Conservation (phyloP, 2,329 filamentous ascomycete species). For the Curvularia sp. region DNA sequence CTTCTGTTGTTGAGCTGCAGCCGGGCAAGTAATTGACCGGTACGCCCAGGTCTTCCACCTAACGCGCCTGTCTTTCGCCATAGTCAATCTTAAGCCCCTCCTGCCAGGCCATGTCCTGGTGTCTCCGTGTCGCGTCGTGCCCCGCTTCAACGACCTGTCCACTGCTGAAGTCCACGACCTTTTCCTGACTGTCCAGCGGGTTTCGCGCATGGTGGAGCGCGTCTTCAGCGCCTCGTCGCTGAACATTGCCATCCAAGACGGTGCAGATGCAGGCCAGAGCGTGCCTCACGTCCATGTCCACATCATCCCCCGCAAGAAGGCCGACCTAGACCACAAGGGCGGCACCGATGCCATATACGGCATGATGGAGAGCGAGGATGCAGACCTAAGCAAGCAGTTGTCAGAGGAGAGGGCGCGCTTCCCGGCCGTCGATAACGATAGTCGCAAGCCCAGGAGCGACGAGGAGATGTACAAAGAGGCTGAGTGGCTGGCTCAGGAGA, state of each 20-base stretch:
- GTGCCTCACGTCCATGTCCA: constrained; percentile 94
- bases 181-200: constrained; percentile 83
- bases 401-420: constrained; percentile 65
- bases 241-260: constrained; percentile 96
- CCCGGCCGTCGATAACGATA: constrained; percentile 71
- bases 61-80: constrained; percentile 79
- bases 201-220: constrained; percentile 75
- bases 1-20: constrained; percentile 1
- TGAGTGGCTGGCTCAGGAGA: constrained; percentile 46
- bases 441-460: constrained; percentile 68
- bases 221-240: constrained; percentile 74
- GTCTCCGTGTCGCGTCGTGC: constrained; percentile 73
- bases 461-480: constrained; percentile 72
- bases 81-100: constrained; percentile 95
- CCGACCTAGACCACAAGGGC: constrained; percentile 64
- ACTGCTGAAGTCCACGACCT: constrained; percentile 79
- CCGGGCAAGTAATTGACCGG: constrained; percentile 8
- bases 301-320: constrained; percentile 75
- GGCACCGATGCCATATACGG: constrained; percentile 80
- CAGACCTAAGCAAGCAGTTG: constrained; percentile 77
- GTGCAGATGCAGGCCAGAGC: constrained; percentile 87
- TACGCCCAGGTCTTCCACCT: constrained; percentile 78
- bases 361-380: constrained; percentile 82
- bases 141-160: constrained; percentile 77
- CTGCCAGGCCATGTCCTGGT: constrained; percentile 93